Evolutionary conservation across 805 yeast species (phyloP), one percentile per base, ranked within the genome.

Genomic region (Myxozyma sirexii): DNA sequence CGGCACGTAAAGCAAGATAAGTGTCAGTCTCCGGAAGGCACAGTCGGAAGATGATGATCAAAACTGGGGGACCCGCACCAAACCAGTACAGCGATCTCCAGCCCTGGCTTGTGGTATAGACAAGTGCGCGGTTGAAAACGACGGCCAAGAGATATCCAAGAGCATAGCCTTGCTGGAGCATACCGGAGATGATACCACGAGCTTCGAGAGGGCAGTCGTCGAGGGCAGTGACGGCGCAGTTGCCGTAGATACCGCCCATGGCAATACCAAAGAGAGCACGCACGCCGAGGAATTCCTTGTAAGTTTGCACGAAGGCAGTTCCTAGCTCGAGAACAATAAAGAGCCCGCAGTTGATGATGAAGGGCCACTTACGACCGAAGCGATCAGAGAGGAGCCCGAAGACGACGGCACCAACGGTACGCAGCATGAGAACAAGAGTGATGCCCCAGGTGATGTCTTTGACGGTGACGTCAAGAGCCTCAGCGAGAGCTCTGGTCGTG

Each of bases 151-250:
- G 78, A 68, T 84, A 85, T 13, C 91, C 92, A 63, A 86, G 77
- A 10, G 87, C 86, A 65, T 86, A 90, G 62, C 96, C 96, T 71
- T 88, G 87, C 73, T 89, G 96, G 70, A 90, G 82, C 43, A 88
- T 72, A 50, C 91, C 91, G 17, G 86, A 81, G 27, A 87, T 70
- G 46, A 84, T 73, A 41, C 88, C 87, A 67, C 87, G 79, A 13
- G 89, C 83, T 29, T 73, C 75, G 1, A 70, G 70, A 0, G 90
- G 90, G 51, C 84, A 79, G 67, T 85, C 87, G 65, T 85, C 88
- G 33, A 87, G 76, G 6, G 90, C 84, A 4, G 85, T 82, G 8
- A 87, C 86, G 26, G 86, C 80, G 37, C 85, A 81, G 59, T 83
- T 80, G 38, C 88, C 89, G 68, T 80, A 86, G 54, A 84, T 74